These are phyloP conservation scores for Alopecurus myosuroides DNA, from an alignment of 176 grass and related monocot species.

Conservation along the genomic window DNA sequence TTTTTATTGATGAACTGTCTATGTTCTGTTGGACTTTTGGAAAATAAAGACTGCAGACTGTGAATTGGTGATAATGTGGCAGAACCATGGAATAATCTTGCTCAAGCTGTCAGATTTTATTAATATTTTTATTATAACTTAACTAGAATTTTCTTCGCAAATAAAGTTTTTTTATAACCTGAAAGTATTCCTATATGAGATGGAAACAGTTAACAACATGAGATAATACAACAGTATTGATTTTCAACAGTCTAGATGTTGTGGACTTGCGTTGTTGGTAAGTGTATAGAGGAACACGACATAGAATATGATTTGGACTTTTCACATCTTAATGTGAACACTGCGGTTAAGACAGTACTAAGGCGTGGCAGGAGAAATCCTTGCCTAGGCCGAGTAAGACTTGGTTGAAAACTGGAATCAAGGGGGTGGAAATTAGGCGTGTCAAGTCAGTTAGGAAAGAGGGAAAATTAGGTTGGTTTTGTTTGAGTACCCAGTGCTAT, in stretches of 20 bases:
- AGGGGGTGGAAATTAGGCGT: background rate
- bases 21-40: background rate
- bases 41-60: background rate
- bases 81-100: background rate
- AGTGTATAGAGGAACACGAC: background rate
- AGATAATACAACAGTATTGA: background rate
- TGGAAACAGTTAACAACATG: background rate
- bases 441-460: background rate
- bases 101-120: background rate
- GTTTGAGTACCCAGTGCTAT: background rate
- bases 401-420: background rate
- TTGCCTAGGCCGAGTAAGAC: background rate
- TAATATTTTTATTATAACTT: background rate
- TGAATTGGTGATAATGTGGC: background rate
- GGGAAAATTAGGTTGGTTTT: background rate
- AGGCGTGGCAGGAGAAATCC: background rate
- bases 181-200: background rate
- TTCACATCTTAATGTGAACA: background rate
- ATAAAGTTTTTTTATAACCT: background rate
- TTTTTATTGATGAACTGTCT: background rate
- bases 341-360: background rate
- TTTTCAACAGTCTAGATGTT: background rate
- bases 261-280: background rate
- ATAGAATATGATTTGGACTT: background rate
- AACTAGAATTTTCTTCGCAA: background rate